Conservation (phyloP, 441 rosid genomes). For the Gossypium lobatum region DNA sequence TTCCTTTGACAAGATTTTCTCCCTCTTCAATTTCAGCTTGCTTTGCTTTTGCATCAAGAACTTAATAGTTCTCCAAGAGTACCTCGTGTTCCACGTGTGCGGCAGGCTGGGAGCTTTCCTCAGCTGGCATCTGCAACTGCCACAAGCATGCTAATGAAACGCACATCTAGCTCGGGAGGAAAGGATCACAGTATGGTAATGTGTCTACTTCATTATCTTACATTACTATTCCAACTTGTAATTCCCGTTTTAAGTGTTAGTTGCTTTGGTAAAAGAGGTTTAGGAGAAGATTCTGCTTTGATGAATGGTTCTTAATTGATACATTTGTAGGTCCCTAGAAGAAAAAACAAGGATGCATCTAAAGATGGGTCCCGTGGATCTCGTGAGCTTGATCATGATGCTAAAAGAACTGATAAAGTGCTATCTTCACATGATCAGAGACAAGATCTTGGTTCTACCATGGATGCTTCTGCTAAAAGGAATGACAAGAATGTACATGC, state of each 20-base stretch:
- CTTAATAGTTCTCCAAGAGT: slow-evolving; percentile 98
- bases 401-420: slow-evolving; percentile 46
- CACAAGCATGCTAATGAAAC: slow-evolving; percentile 56
- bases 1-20: background rate
- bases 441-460: slow-evolving; percentile 40
- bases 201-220: background rate
- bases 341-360: slow-evolving; percentile 68
- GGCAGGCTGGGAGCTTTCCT: slow-evolving; percentile 81
- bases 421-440: slow-evolving; percentile 59
- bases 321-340: slow-evolving; percentile 60
- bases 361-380: slow-evolving; percentile 42
- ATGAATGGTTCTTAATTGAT: slow-evolving; percentile 8
- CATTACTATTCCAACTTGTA: background rate
- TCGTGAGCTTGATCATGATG: slow-evolving; percentile 55
- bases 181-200: slow-evolving; percentile 69
- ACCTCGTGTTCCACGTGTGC: slow-evolving; percentile 90
- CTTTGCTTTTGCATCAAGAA: slow-evolving; percentile 94
- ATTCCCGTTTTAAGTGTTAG: background rate
- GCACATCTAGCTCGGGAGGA: slow-evolving; percentile 66
- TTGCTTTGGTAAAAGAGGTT: background rate
- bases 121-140: slow-evolving; percentile 67
- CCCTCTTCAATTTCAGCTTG: slow-evolving; percentile 53
- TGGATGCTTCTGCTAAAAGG: slow-evolving; percentile 37
- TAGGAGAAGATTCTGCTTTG: slow-evolving; percentile 4
- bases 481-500: slow-evolving; percentile 42